Evolutionary conservation across 371 early-diverging fungal genomes (phyloP).

Genomic region (Mucor velutinosus): DNA sequence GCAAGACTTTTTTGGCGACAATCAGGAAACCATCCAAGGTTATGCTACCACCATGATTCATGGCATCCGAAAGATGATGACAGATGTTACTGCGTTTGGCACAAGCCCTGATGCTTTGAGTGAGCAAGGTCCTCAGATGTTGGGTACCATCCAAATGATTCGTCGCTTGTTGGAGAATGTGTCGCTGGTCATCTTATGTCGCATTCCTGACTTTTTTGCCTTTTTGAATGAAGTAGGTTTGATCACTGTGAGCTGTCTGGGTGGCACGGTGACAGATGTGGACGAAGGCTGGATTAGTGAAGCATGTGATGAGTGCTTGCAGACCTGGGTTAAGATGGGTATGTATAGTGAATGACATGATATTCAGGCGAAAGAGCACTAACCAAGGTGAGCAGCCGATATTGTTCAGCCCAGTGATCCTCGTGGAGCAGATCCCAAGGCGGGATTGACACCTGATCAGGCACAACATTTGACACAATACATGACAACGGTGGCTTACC

Average conservation of each 20-base stretch:
- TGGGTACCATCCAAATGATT: slow-evolving; percentile 55
- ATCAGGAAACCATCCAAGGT: slow-evolving; percentile 37
- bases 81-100: slow-evolving; percentile 31
- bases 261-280: slow-evolving; percentile 54
- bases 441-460: slow-evolving; percentile 25
- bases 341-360: slow-evolving; percentile 4
- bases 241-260: slow-evolving; percentile 64
- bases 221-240: slow-evolving; percentile 66
- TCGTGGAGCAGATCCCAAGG: slow-evolving; percentile 15
- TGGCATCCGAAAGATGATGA: slow-evolving; percentile 58
- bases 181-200: slow-evolving; percentile 42
- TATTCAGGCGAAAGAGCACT: background rate
- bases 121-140: slow-evolving; percentile 51
- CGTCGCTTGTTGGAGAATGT: slow-evolving; percentile 50
- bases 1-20: slow-evolving; percentile 61
- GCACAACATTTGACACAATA: slow-evolving; percentile 47
- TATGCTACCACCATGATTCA: slow-evolving; percentile 60
- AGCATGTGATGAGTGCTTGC: slow-evolving; percentile 71
- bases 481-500: slow-evolving; percentile 56
- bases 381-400: slow-evolving; percentile 19
- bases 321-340: slow-evolving; percentile 72
- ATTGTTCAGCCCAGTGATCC: slow-evolving; percentile 32
- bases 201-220: slow-evolving; percentile 59
- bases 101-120: slow-evolving; percentile 35
- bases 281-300: slow-evolving; percentile 65